These are phyloP conservation scores for Epichloe aotearoae DNA, from an alignment of 2,329 filamentous ascomycete species.

Conservation along the genomic window DNA sequence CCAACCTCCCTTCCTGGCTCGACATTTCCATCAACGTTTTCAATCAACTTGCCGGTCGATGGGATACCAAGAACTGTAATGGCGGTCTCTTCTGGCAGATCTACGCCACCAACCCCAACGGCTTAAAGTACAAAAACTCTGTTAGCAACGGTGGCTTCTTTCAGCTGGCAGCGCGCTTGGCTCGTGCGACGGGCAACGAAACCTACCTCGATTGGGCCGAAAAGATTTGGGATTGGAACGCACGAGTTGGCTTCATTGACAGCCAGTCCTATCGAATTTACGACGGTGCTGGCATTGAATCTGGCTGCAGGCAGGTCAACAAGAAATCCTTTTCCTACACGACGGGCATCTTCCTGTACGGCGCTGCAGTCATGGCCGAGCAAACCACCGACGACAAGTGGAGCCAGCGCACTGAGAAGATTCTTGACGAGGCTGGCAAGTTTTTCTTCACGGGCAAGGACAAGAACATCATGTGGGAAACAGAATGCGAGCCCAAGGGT, in stretches of 20 bases:
- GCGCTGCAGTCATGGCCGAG: constrained; percentile 51
- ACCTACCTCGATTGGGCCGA: constrained; percentile 55
- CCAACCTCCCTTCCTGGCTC: constrained; percentile 46
- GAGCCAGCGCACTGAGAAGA: constrained; percentile 36
- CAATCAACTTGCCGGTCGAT: constrained; percentile 54
- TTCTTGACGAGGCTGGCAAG: constrained; percentile 37
- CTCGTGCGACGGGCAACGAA: constrained; percentile 52
- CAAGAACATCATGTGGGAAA: constrained; percentile 51
- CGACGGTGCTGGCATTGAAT: constrained; percentile 44
- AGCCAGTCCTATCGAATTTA: constrained; percentile 36
- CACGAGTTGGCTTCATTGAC: constrained; percentile 43
- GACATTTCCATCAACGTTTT: constrained; percentile 58
- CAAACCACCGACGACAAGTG: constrained; percentile 39
- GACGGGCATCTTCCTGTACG: constrained; percentile 51
- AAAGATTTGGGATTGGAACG: constrained; percentile 54
- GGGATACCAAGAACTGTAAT: constrained; percentile 53
- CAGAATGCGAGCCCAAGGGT: constrained; percentile 45
- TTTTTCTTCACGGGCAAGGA: constrained; percentile 43
- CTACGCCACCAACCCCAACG: constrained; percentile 56
- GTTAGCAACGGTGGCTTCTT: constrained; percentile 76
- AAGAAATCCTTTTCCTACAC: constrained; percentile 51
- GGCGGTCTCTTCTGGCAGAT: constrained; percentile 78
- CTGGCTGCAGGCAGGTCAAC: constrained; percentile 41
- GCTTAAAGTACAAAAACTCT: constrained; percentile 72
- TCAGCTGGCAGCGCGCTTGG: constrained; percentile 63